Base-by-base conservation (phyloP, 2,329 filamentous ascomycete genomes). In the Penicillium sp. region DNA sequence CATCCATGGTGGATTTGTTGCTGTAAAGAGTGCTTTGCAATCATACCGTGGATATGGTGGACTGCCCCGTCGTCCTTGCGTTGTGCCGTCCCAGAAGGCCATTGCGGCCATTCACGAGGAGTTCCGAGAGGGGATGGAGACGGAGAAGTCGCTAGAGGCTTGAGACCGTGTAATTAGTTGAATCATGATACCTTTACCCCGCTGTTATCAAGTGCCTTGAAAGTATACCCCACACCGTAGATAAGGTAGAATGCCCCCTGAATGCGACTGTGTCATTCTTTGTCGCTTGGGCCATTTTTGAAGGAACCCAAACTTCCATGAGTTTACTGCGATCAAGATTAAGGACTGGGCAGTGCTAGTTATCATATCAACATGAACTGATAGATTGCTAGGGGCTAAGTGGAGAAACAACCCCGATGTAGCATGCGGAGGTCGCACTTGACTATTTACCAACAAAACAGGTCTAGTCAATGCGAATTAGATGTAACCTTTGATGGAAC, bases 21-120 rank as follows among this genome's bases (percentile, higher is more conserved):
- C 90, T n/a, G 95, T 91, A 22, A 96, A 96, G 82, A 85, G 84
- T 64, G 90, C 89, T 11, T 87, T 96, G 66, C 87, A 95, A 79
- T 85, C 80, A 64, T 91, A 91, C 74, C 91, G 86, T 70, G 90
- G 90, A 49, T 96, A 96, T 71, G 91, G 91, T 27, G 90, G 89
- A 3, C 85, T 86, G 72, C 90, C 90, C 5, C 84, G 91, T 58
- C 81, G 83, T 66, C 91, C 91, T 2, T 79, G 84, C 56, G 81
- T 82, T 35, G 75, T 77, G 56, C 81, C 82, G 3, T 77, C 72
- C 33, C 60, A 59, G 35, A 63, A 68, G 55, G 71, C 69, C 27
- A 69, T 68, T 3, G 61, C 65, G 6, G 71, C 66, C 31, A 66
- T 74, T 53, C 72, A 75, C 55, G 71, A 70, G n/a, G 67, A 69